Evolutionary conservation across 352 stramenopile species (phyloP), one percentile per base, ranked within the genome.

Genomic region (Hyaloperonospora brassicae): DNA sequence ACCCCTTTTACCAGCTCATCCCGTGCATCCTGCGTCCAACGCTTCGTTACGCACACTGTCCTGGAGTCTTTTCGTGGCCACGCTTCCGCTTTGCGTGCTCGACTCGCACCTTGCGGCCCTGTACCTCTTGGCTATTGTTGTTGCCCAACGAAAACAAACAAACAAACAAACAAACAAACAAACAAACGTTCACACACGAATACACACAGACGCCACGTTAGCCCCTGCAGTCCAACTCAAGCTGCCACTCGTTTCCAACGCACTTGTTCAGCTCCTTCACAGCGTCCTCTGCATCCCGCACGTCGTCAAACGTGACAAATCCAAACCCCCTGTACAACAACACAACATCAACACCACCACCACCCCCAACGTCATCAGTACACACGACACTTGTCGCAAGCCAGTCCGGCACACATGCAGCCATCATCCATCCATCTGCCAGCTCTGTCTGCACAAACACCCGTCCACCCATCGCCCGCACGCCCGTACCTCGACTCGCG

Each of bases 221-320:
- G 8, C 27, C 4, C 27, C 4, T 34, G 8, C 27, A 4, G 27
- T 34, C 8, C 27, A 8, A 34, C 38, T 22, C 13, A 11, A 21
- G 39, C 39, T 27, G 42, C 23, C n/a, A 49, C 17, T 22, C n/a
- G 30, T 11, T 27, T 10, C 38, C 2, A 41, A 55, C 78, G 53
- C 65, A 92, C 81, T 82, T 81, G 47, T 89, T 84, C 46, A 92
- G 66, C 52, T 89, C 79, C 44, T 83, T 83, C 8, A 92, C 81
- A 5, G 81, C 81, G 46, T 92, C 81, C 24, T 86, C 70, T 0
- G 81, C 79, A 40, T 92, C 81, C 9, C 81, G 79, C 2, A 85
- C 55, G 46, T 92, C 81, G 59, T 89, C 81, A 52, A 73, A 89
- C 43, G 79, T 87, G 23, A 89, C 79, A 36, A 89, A 89, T 22